Conservation (phyloP, 192 early-diverging fungal species). For the Coemansia sp. region DNA sequence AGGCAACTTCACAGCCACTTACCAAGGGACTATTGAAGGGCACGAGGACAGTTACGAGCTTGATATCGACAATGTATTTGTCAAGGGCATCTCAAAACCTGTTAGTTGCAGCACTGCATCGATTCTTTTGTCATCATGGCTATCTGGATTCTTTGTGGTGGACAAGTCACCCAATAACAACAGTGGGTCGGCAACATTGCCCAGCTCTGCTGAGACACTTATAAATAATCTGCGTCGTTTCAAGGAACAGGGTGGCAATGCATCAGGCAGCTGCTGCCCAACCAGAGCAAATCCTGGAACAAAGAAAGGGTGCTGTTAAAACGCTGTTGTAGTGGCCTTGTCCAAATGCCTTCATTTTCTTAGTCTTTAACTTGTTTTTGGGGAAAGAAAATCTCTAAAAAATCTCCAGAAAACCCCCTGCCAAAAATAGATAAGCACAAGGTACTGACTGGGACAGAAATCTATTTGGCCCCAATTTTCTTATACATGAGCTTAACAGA, state of each 20-base stretch:
- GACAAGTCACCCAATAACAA: neutral
- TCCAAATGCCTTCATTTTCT: too few species aligned
- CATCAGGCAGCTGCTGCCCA: neutral
- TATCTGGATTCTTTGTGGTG: conserved; percentile 11
- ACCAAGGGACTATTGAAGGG: conserved; percentile 15
- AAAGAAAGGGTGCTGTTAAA: too few species aligned
- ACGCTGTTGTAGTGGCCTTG: too few species aligned
- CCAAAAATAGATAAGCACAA: too few species aligned
- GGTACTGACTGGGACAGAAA: too few species aligned
- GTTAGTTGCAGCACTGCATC: conserved; percentile 5
- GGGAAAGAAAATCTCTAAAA: too few species aligned
- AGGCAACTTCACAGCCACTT: neutral
- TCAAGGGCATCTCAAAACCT: neutral
- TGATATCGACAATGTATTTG: conserved; percentile 18
- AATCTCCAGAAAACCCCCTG: too few species aligned
- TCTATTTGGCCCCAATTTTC: too few species aligned
- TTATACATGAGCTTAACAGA: too few species aligned
- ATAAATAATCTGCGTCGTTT: neutral
- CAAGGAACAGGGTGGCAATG: neutral
- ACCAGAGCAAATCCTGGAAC: neutral
- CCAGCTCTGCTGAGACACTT: neutral
- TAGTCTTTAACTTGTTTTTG: too few species aligned
- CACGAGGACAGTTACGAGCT: conserved; percentile 15
- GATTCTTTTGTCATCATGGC: conserved; percentile 17
- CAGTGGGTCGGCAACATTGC: neutral